Base-by-base conservation (phyloP, 768 basidiomycete species). In the Nidularia sp. region DNA sequence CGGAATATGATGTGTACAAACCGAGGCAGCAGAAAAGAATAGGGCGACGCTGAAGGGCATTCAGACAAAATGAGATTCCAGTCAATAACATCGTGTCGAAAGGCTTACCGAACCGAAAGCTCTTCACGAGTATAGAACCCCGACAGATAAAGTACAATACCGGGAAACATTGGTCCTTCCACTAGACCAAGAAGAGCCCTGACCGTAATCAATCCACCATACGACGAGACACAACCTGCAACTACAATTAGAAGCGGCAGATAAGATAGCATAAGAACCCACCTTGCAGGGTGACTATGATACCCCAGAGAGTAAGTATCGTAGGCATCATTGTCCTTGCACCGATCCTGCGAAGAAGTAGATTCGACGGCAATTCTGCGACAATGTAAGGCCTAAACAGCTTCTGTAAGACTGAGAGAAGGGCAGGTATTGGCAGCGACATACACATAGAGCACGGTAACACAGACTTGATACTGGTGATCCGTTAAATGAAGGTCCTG, bases 111-210 rank as follows among this genome's bases (percentile, higher is more conserved):
- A 25, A 67, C 48, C 4, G 67, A 66, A 9, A 72, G 60, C n/a
- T 71, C 65, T 35, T 54, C 48, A 12, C 70, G 64, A 0, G 70
- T 70, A 49, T 71, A 71, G 55, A 71, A 71, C 9, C 64, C 62
- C n/a, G 70, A 71, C 6, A 78, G 65, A 51, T 76, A 77, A 1
- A 77, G 65, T 1, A 70, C 69, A 34, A 71, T 70, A 15, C 70
- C 69, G 31, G 70, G 67, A 62, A 64, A 75, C 75, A 61, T 58
- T 1, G 58, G 69, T 58, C 81, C 83, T 67, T 83, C 80, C 25
- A 77, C 51, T 15, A 78, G 60, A 3, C 83, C 83, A 5, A 84
- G 66, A 53, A 83, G 70, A 47, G 79, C 73, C 18, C 84, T 66
- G 48, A 74, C 78, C 3, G 69, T 70, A 15, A 83, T 62, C 18